Evolutionary conservation across 2,329 filamentous ascomycete genomes (phyloP).

Genomic region (Gliomastix tumulicola): DNA sequence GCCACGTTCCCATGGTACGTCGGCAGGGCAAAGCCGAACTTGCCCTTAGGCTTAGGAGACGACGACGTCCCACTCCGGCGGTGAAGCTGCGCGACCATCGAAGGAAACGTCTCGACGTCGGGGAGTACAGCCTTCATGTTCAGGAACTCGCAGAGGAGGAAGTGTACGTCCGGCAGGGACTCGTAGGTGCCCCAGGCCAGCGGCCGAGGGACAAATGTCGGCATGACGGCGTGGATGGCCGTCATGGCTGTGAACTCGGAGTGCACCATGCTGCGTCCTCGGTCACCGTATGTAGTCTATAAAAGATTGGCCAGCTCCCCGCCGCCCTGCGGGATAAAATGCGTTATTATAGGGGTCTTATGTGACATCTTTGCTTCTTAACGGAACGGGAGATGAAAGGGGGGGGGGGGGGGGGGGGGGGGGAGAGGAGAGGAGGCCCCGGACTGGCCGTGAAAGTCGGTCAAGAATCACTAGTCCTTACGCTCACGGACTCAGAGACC

Average conservation of each 20-base stretch:
- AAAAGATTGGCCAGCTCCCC: background rate
- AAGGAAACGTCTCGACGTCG: background rate
- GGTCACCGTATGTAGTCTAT: background rate
- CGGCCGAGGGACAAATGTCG: slow-evolving; percentile 1
- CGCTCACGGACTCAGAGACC: too few species aligned
- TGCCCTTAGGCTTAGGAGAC: too few species aligned
- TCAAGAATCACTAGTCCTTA: too few species aligned
- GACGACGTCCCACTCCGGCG: slow-evolving; percentile 13
- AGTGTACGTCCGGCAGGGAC: background rate
- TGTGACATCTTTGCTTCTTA: background rate
- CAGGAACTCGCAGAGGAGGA: slow-evolving; percentile 5
- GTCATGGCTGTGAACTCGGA: slow-evolving; percentile 4
- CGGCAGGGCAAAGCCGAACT: slow-evolving; percentile 22
- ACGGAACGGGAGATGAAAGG: too few species aligned
- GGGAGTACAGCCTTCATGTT: slow-evolving; percentile 3
- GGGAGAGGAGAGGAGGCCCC: too few species aligned
- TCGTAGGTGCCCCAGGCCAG: slow-evolving; percentile 2
- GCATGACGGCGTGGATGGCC: background rate
- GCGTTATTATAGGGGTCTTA: background rate
- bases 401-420: too few species aligned
- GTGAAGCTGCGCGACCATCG: background rate
- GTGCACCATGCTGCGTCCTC: slow-evolving; percentile 1
- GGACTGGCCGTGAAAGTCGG: too few species aligned
- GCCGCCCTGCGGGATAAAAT: too few species aligned
- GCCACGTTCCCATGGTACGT: slow-evolving; percentile 20